phyloP scores from a whole-genome alignment of 2,329 filamentous ascomycete species.

The Colletotrichum spinosum region DNA sequence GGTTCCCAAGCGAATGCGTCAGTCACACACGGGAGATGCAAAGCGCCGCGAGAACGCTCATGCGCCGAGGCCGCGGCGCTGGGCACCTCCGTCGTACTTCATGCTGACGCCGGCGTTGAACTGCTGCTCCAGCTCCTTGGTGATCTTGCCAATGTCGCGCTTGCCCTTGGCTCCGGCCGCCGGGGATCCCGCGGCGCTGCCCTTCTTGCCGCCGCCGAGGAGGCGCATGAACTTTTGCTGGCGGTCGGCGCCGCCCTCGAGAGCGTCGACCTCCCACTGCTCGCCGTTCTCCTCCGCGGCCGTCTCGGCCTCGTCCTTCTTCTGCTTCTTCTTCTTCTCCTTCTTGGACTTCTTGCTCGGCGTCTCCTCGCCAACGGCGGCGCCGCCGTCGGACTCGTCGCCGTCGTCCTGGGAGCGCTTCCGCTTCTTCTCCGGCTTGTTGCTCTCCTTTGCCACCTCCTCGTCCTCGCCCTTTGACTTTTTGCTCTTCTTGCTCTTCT shows the following conservation, averaged over 20 bases:
- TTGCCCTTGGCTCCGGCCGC: conserved; percentile 41
- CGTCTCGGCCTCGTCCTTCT: conserved; percentile 38
- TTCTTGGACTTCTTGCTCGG: conserved; percentile 44
- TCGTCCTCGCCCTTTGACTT: conserved; percentile 39
- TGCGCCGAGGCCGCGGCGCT: conserved; percentile 65
- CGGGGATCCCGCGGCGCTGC: conserved; percentile 41
- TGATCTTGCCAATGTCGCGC: conserved; percentile 51
- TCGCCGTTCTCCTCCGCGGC: conserved; percentile 45
- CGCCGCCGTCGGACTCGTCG: conserved; percentile 37
- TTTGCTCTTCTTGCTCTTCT: conserved; percentile 35
- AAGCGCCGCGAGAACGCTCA: conserved; percentile 38
- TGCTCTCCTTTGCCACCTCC: conserved; percentile 36
- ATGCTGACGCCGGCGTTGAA: conserved; percentile 67
- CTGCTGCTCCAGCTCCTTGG: conserved; percentile 67
- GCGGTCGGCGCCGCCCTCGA: conserved; percentile 62
- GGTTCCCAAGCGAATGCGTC: too few species aligned
- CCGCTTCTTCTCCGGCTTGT: conserved; percentile 43
- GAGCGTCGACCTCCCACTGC: conserved; percentile 64
- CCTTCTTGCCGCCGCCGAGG: conserved; percentile 63
- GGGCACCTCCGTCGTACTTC: conserved; percentile 63
- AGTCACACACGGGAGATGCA: too few species aligned
- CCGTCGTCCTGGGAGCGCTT: conserved; percentile 38
- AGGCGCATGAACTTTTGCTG: conserved; percentile 69
- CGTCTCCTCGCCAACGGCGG: conserved; percentile 38
- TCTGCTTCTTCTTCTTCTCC: conserved; percentile 42